These are phyloP conservation scores for Aegilops sharonensis DNA, from an alignment of 176 grass and related monocot species.

Conservation along the genomic window DNA sequence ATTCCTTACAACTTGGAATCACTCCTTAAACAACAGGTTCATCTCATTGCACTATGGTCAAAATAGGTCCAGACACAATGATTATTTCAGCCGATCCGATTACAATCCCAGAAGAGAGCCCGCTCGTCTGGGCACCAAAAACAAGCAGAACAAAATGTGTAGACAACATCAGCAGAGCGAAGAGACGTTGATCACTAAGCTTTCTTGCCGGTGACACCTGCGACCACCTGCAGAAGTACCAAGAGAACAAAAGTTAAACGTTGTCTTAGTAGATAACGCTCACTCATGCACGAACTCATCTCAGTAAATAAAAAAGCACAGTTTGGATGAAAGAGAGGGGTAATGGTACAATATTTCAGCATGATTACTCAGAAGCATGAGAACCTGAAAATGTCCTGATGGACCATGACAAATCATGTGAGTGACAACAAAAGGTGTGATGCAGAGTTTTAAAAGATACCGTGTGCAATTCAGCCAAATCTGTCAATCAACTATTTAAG, in stretches of 20 bases:
- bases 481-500: neutral
- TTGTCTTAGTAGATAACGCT: neutral
- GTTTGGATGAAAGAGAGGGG: neutral
- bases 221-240: constrained; percentile 57
- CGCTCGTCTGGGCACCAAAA: constrained; percentile 9
- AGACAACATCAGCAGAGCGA: neutral
- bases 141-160: constrained; percentile 12
- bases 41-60: constrained; percentile 13
- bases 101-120: neutral
- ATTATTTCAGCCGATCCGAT: constrained; percentile 31
- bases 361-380: neutral
- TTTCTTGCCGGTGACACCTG: constrained; percentile 78
- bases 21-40: neutral
- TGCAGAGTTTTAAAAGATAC: neutral
- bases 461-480: neutral
- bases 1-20: neutral
- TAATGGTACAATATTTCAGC: neutral
- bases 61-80: constrained; percentile 26
- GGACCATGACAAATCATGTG: neutral
- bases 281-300: neutral
- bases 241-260: neutral
- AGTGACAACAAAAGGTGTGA: neutral
- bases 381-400: neutral
- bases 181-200: constrained; percentile 21
- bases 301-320: neutral